Percentiles rank a stretch among this genome's conserved stretches.
Conservation (phyloP, 1,284 basidiomycete genomes). For the Apiotrichum porosum region DNA sequence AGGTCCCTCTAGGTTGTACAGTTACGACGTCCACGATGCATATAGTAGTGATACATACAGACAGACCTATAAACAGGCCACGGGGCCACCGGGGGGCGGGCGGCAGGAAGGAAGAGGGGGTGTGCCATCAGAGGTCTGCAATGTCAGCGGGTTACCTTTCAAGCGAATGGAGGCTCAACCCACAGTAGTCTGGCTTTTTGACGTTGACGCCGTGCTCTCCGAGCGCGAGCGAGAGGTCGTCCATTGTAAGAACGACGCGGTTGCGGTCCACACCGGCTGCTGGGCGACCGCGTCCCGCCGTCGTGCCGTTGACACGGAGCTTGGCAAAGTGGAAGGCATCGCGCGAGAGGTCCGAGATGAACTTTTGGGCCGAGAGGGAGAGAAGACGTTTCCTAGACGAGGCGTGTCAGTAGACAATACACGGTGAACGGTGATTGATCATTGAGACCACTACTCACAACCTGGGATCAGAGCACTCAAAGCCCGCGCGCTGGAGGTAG, state of each 20-base stretch:
- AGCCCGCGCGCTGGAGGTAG: conserved; percentile 92
- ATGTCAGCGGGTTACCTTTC: background rate
- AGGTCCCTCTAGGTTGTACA: background rate
- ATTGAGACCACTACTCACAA: conserved; percentile 60
- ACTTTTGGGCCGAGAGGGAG: conserved; percentile 95
- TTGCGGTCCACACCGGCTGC: conserved; percentile 65
- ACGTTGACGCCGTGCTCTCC: conserved; percentile 92
- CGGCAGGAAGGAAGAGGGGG: background rate
- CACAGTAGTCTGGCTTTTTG: conserved; percentile 75
- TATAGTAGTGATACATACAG: conserved; percentile 2
- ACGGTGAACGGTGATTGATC: background rate
- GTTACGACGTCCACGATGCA: conserved; percentile 1
- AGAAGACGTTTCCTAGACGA: conserved; percentile 87
- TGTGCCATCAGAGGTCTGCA: background rate
- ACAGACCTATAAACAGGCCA: background rate
- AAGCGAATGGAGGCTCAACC: conserved; percentile 10
- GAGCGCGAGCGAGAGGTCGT: conserved; percentile 86
- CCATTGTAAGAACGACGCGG: conserved; percentile 96
- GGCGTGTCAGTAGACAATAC: background rate
- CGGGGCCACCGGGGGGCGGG: background rate
- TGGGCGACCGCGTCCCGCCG: conserved; percentile 47
- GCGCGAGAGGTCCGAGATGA: conserved; percentile 92
- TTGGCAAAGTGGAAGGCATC: conserved; percentile 98
- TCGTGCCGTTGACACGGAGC: conserved; percentile 62
- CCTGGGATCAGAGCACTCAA: conserved; percentile 89